phyloP scores from a whole-genome alignment of 83 land plant genomes.

The Thuja plicata region DNA sequence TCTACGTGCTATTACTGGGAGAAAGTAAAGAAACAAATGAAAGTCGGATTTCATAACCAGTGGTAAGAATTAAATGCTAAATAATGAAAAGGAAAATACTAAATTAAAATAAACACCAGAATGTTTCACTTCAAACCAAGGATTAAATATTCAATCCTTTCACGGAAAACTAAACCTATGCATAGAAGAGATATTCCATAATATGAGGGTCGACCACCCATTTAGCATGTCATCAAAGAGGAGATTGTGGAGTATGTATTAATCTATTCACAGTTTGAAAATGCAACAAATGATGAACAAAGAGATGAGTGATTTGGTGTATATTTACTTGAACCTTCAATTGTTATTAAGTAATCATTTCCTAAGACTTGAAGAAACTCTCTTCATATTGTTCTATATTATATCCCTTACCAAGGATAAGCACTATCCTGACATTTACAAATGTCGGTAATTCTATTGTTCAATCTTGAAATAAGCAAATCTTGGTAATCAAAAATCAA shows the following conservation, averaged over 20 bases:
- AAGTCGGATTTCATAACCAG: neutral
- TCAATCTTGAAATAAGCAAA: no score
- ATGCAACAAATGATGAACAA: neutral
- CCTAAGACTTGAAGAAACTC: no score
- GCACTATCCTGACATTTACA: neutral
- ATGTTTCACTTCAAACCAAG: neutral
- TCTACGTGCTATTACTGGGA: neutral
- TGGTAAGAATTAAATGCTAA: no score
- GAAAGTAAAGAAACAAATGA: neutral
- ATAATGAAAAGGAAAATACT: neutral
- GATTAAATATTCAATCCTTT: neutral
- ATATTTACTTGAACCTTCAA: no score
- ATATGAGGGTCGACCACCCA: neutral
- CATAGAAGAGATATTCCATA: no score
- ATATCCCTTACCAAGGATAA: no score
- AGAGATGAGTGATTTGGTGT: no score
- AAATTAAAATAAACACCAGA: neutral
- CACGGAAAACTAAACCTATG: no score
- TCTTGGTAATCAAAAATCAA: no score
- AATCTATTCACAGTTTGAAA: neutral
- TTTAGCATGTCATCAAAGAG: neutral
- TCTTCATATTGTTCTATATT: no score
- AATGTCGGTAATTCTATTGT: no score
- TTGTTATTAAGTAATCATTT: no score
- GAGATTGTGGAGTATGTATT: neutral